Base-by-base conservation (phyloP, 2,329 filamentous ascomycete genomes). In the Epichloe gansuensis region DNA sequence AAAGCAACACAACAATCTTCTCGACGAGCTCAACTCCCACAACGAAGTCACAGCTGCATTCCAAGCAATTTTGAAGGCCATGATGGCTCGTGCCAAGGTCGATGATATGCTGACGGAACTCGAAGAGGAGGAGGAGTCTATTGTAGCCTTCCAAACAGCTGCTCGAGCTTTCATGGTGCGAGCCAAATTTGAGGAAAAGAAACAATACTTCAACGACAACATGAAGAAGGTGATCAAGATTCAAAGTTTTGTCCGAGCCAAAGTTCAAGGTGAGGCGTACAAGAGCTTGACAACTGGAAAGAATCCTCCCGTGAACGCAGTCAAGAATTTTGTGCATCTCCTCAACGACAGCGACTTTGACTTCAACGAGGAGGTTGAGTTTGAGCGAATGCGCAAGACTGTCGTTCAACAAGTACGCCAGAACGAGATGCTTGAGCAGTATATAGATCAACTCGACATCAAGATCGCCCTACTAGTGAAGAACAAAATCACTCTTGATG, bases 161-260 rank as follows among this genome's bases (percentile, higher is more conserved):
- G 80, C 85, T 7, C 81, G 84, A 59, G 91, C 82, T 3, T 83
- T 81, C 60, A 67, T 94, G 3, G 79, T 97, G 35, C 80, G 91
- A 36, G 76, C 74, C 13, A 76, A 75, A 17, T 97, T 95, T 60
- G 81, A 79, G 50, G 88, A 94, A 66, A 95, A 95, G 75, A 82
- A 85, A 64, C 82, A 82, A 23, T 91, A 86, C 71, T 98, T 90
- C 74, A 84, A 86, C 59, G 85, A 95, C 69, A 98, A 98, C 63
- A 98, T 98, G 93, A 83, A 95, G 62, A 97, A 94, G 69, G 93
- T 98, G 27, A 84, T 98, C 74, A 98, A 98, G 69, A 89, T 97
- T 53, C 94, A 98, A 66, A 98, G 93, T 65, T 95, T 97, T 59
- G 84, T 97, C 50, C 83, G 93, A 55, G 93, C 85, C 58, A 93